These are phyloP conservation scores for Sistotremastrum niveocremeum DNA, from an alignment of 768 basidiomycete species.

Conservation along the genomic window DNA sequence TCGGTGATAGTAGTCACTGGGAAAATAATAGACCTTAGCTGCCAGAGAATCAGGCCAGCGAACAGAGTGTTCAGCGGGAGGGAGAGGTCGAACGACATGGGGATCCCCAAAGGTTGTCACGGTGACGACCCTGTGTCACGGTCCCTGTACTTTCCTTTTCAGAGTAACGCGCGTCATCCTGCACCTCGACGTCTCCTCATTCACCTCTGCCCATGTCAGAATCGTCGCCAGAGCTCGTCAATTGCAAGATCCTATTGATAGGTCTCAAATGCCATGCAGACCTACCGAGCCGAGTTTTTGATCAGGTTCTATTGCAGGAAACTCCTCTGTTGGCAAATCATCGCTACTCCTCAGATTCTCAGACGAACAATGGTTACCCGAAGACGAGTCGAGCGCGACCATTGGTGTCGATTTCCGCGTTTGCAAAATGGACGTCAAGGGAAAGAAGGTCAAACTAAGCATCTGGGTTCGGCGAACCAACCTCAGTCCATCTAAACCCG, in stretches of 20 bases:
- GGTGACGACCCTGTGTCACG: conserved; percentile 1
- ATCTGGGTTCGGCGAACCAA: conserved; percentile 70
- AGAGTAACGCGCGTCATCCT: not conserved
- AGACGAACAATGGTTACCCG: conserved; percentile 88
- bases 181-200: not conserved
- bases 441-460: conserved; percentile 80
- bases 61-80: not conserved
- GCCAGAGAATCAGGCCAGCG: too few species aligned
- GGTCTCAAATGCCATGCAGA: not conserved
- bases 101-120: not conserved
- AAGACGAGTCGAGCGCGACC: conserved; percentile 78
- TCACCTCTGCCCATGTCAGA: not conserved
- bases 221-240: conserved; percentile 2
- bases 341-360: conserved; percentile 89
- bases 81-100: not conserved
- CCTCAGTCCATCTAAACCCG: not conserved
- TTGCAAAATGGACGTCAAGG: conserved; percentile 66
- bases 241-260: conserved; percentile 7
- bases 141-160: not conserved
- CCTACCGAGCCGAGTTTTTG: not conserved
- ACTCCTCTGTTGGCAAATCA: conserved; percentile 87
- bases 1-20: not conserved
- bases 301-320: conserved; percentile 26
- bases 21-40: too few species aligned
- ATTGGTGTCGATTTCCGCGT: conserved; percentile 81